Evolutionary conservation across 78 protist genomes (phyloP), one percentile per base, ranked within the genome.

Genomic region (Pelomyxa schiedti): DNA sequence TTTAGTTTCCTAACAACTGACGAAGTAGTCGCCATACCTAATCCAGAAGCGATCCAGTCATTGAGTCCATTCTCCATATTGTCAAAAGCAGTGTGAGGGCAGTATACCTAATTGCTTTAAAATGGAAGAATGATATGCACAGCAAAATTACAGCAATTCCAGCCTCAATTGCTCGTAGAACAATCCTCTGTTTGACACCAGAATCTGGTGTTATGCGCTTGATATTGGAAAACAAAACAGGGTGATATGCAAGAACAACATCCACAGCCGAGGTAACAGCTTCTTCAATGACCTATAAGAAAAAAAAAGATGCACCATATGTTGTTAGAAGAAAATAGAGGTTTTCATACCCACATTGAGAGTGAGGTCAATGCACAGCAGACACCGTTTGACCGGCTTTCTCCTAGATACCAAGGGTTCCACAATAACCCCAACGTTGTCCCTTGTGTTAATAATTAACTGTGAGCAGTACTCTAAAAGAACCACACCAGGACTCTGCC

Each of bases 401-500:
- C n/a, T n/a, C n/a, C n/a, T 7, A 43, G 6, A 8, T 39, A 2
- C 1, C 43, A 42, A 26, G 24, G n/a, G 65, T 26, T 73, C 78
- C 8, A 80, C 74, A 16, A 80, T 43, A 3, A 80, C 3, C 35
- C 84, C 84, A 16, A 80, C 84, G 28, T 80, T 80, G 66, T 80
- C 84, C 84, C n/a, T n/a, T n/a, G n/a, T n/a, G n/a, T n/a, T n/a
- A n/a, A n/a, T n/a, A n/a, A n/a, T n/a, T n/a, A n/a, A n/a, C n/a
- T n/a, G n/a, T n/a, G n/a, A n/a, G n/a, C n/a, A n/a, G n/a, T n/a
- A n/a, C n/a, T n/a, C n/a, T n/a, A n/a, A n/a, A n/a, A n/a, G n/a
- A n/a, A n/a, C n/a, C n/a, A n/a, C n/a, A n/a, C n/a, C 84, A 80
- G 66, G 72, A 8, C 71, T 65, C 84, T 22, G 84, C 84, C 29